These are phyloP conservation scores for Dictyostelium gargantuum DNA, from an alignment of 208 protist genomes.

Conservation along the genomic window DNA sequence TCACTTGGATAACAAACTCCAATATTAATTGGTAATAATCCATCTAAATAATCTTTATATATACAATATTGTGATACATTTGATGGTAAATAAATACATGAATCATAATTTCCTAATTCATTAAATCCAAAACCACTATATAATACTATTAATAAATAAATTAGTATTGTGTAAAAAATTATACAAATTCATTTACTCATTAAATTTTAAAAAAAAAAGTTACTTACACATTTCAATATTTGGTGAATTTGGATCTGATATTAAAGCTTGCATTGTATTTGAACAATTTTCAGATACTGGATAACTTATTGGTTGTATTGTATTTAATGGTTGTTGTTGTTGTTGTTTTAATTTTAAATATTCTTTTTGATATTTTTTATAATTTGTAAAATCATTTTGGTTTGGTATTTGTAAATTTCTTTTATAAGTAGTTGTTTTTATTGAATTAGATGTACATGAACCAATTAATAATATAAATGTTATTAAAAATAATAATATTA, in stretches of 20 bases:
- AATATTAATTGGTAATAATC: neutral
- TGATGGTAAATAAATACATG: neutral
- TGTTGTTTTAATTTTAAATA: neutral
- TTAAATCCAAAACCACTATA: neutral
- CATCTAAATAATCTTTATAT: neutral
- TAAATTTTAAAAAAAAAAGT: too few relatives aligned
- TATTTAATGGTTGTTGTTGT: neutral
- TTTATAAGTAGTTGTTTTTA: too few relatives aligned
- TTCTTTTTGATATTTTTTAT: neutral
- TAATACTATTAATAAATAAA: neutral
- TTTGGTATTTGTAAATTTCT: neutral
- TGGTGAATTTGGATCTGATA: neutral
- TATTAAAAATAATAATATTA: neutral
- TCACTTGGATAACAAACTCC: slow-evolving; percentile 39
- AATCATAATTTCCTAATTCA: slow-evolving; percentile 42
- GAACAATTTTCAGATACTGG: neutral
- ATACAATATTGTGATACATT: slow-evolving; percentile 56
- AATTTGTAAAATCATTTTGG: neutral
- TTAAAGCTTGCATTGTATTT: neutral
- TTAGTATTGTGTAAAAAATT: too few relatives aligned
- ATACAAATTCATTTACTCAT: too few relatives aligned
- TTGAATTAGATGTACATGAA: too few relatives aligned
- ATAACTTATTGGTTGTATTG: neutral
- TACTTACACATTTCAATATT: neutral
- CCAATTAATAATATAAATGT: neutral